phyloP scores from a whole-genome alignment of 202 grass and related monocot species.

The Dendrocalamus latiflorus region DNA sequence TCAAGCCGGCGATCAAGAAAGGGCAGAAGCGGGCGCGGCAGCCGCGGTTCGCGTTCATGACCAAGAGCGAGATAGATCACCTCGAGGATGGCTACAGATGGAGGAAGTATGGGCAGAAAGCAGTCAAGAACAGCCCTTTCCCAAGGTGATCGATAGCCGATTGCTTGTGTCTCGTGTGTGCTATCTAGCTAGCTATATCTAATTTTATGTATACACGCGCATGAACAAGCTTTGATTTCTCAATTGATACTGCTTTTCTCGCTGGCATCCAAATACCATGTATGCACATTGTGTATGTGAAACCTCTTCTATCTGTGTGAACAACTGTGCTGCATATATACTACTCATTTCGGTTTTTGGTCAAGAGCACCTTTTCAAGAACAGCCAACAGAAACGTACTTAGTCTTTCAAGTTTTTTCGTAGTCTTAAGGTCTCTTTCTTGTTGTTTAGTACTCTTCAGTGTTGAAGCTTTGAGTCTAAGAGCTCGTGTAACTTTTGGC shows the following conservation, averaged over 20 bases:
- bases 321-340: not conserved
- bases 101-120: slow-evolving; percentile 97
- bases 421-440: no score
- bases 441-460: no score
- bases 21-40: slow-evolving; percentile 64
- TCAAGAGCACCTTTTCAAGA: not conserved
- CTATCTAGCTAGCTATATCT: not conserved
- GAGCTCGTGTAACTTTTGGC: no score
- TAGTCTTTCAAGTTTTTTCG: no score
- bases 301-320: not conserved
- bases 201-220: not conserved
- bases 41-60: slow-evolving; percentile 92
- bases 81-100: slow-evolving; percentile 96
- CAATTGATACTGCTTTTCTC: not conserved
- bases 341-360: not conserved
- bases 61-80: slow-evolving; percentile 89
- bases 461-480: no score
- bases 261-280: not conserved
- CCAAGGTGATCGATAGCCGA: slow-evolving; percentile 52
- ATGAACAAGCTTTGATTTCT: not conserved
- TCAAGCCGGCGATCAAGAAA: slow-evolving; percentile 35
- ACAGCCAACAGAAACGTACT: no score
- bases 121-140: slow-evolving; percentile 95
- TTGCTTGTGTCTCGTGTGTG: not conserved
- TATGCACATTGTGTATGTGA: not conserved